These are phyloP conservation scores for Hypsizygus ulmarius DNA, from an alignment of 1,284 basidiomycete species.

Conservation along the genomic window DNA sequence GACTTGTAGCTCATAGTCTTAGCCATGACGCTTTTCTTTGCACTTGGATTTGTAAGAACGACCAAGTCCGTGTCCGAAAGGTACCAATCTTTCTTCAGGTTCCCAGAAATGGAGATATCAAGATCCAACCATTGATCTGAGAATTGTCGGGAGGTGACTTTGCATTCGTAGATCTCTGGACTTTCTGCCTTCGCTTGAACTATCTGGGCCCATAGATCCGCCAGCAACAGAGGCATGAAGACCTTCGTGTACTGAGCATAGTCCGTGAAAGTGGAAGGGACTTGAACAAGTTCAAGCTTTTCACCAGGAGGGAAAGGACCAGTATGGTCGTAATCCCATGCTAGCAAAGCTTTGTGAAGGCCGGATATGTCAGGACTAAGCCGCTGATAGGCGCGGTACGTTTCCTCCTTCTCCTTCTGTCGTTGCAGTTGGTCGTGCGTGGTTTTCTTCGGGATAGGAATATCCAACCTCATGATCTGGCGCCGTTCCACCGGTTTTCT, in stretches of 20 bases:
- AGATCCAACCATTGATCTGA: conserved; percentile 74
- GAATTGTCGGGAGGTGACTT: conserved; percentile 61
- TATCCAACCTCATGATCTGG: conserved; percentile 69
- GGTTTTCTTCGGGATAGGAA: conserved; percentile 44
- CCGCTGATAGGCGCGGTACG: conserved; percentile 63
- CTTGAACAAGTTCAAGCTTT: conserved; percentile 34
- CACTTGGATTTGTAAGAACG: conserved; percentile 55
- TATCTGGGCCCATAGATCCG: conserved; percentile 94
- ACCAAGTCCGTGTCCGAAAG: conserved; percentile 82
- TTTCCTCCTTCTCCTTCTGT: conserved; percentile 46
- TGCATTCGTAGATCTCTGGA: conserved; percentile 53
- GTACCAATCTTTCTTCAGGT: conserved; percentile 66
- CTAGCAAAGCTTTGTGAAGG: conserved; percentile 79
- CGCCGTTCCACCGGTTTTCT: conserved; percentile 60
- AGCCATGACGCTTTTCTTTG: conserved; percentile 59
- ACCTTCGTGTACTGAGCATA: conserved; percentile 70
- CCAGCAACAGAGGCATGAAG: conserved; percentile 86
- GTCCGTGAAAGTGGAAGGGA: conserved; percentile 69
- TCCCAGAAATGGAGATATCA: conserved; percentile 59
- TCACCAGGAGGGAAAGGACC: conserved; percentile 59
- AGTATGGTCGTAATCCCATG: conserved; percentile 81
- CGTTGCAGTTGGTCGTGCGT: conserved; percentile 49
- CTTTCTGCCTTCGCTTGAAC: conserved; percentile 69
- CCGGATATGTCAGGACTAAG: conserved; percentile 81
- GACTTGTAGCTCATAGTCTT: conserved; percentile 75